Base-by-base conservation (phyloP, 2,329 filamentous ascomycete species). In the Harringtonia aguacate region DNA sequence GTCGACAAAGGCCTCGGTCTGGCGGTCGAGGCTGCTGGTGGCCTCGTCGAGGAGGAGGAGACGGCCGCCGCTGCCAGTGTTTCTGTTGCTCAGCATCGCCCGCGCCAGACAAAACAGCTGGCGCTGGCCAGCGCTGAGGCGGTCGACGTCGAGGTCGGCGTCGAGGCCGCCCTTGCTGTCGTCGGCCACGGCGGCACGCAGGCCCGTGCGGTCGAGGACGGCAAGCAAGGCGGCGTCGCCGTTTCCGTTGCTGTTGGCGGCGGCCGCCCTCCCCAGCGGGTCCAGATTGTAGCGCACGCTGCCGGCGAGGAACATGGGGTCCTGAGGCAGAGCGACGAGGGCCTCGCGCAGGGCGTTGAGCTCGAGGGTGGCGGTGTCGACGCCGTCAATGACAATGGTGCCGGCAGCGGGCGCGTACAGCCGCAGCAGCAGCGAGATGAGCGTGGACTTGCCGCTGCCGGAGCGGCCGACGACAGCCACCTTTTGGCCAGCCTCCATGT, bases 61-160 rank as follows among this genome's bases (percentile, higher is more conserved):
- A 12, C 50, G 64, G n/a, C 59, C 15, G 30, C 30, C 30, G 30
- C 12, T n/a, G n/a, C n/a, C n/a, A n/a, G n/a, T n/a, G n/a, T n/a
- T n/a, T 29, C 28, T 29, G 28, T 53, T 60, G 13, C 60, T 53
- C 22, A 74, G 48, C 13, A 75, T 56, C 0, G 69, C 64, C 21
- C 72, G 58, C 0, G 69, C 70, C 1, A 76, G 55, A 35, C 62
- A 66, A 45, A 75, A 68, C 6, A 76, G 56, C 53, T 75, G 71
- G 39, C 61, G 60, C 53, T 76, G 65, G 0, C 71, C 70, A 39
- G 61, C 58, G 0, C 61, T 62, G 22, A 62, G 52, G 10, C 53
- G 54, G 6, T 61, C 46, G 3, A 52, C 51, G 12, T 56, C 54
- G 37, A 69, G 55, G 9, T 59, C 55, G 6, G 54, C 55, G 14